Evolutionary conservation across 129 eudicot species (phyloP), one percentile per base, ranked within the genome.

Genomic region (Pseudognaphalium luteoalbum): DNA sequence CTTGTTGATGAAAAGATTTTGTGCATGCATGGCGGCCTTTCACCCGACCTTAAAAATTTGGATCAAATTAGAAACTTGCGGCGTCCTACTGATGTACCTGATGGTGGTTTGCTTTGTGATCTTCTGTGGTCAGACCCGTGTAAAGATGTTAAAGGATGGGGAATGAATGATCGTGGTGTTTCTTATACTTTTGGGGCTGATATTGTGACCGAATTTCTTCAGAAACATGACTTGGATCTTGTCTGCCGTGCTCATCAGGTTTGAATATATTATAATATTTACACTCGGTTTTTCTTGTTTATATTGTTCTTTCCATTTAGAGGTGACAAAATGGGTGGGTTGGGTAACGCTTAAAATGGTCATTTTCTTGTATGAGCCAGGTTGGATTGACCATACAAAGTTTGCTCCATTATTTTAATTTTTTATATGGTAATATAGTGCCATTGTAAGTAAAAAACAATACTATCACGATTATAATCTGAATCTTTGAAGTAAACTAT

Each of bases 1-100:
- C 76, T 87, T 35, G 80, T 87, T 15, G 91, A 87, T 14, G 91
- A 87, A 50, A 87, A 87, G 77, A 87, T 87, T 67, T 61, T 87
- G 35, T 87, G 91, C 76, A 87, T 87, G 91, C 91, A 87, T 64
- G 91, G 91, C 19, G 91, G 91, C n/a, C 88, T 87, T 58, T 87
- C 91, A 10, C 91, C 91, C 33, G 91, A 87, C 58, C 80, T 87
- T 21, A 61, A 81, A 21, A 66, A 76, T 66, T 81, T 87, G 88
- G 84, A 84, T 57, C 88, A 87, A 74, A 87, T 87, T 10, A 81
- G 83, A 66, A 84, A 81, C 22, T 61, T 87, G 59, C 79, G 79
- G 52, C 76, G 91, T 12, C 91, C 88, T 4, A 64, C 84, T 66
- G 91, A 87, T 66, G 88, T 87, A 4, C 91, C 91, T 0, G 91